Evolutionary conservation across 352 stramenopile species (phyloP).

Genomic region (Phytophthora hybrid): DNA sequence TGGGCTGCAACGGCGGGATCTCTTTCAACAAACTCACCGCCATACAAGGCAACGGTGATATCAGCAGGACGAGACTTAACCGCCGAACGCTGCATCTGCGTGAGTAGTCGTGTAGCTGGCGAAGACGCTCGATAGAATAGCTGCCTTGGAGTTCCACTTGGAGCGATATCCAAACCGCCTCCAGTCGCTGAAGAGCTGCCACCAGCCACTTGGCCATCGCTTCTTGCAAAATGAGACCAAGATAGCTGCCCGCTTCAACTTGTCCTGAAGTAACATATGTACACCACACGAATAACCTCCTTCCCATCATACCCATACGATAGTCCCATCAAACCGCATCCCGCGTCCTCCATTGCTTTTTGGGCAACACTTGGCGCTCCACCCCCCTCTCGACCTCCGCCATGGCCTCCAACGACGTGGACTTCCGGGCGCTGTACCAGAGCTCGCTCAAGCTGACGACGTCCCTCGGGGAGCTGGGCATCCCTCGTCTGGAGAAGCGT

Average conservation of each 20-base stretch:
- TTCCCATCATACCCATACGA: neutral
- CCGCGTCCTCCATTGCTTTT: slow-evolving; percentile 35
- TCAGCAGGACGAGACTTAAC: neutral
- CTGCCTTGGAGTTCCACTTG: too few species aligned
- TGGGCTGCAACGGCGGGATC: neutral
- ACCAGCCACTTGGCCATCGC: too few species aligned
- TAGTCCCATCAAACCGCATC: slow-evolving; percentile 13
- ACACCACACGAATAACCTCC: slow-evolving; percentile 4
- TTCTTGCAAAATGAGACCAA: too few species aligned
- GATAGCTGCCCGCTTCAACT: too few species aligned
- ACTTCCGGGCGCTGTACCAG: slow-evolving; percentile 90
- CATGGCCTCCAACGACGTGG: slow-evolving; percentile 66
- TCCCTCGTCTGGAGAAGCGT: slow-evolving; percentile 80
- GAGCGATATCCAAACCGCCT: too few species aligned
- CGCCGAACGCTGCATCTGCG: neutral
- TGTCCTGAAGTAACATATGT: slow-evolving; percentile 9
- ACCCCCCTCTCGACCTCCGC: slow-evolving; percentile 2
- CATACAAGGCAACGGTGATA: neutral
- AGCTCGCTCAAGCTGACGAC: slow-evolving; percentile 89
- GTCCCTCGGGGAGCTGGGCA: slow-evolving; percentile 73
- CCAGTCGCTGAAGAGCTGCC: too few species aligned
- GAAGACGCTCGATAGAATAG: neutral
- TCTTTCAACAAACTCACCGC: neutral
- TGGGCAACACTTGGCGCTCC: neutral
- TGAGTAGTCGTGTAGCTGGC: neutral